Conservation (phyloP, 768 basidiomycete species). For the Mrakia hoshinonis region DNA sequence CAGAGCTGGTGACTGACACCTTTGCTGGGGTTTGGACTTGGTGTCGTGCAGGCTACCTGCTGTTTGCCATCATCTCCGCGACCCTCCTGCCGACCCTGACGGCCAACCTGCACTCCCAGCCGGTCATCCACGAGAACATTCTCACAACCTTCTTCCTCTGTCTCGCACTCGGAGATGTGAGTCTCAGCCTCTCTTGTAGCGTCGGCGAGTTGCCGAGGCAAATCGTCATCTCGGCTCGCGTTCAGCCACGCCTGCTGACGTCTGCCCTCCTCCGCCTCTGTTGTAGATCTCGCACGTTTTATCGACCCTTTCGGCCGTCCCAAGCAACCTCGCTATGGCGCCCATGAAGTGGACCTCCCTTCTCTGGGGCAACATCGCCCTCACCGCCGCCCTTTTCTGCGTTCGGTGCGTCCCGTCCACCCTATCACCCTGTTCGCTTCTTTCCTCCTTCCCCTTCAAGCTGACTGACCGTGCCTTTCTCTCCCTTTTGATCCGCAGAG, state of each 20-base stretch:
- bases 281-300: conserved; percentile 29
- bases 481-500: background rate
- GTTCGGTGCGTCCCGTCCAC: conserved; percentile 29
- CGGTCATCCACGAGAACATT: conserved; percentile 34
- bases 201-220: background rate
- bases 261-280: too few relatives aligned
- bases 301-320: conserved; percentile 36
- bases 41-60: conserved; percentile 34
- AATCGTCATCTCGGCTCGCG: conserved; percentile 31
- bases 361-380: conserved; percentile 37
- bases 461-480: background rate
- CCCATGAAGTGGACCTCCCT: conserved; percentile 35
- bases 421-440: too few relatives aligned
- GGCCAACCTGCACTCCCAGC: conserved; percentile 27
- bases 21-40: background rate
- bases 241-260: too few relatives aligned
- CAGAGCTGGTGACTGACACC: background rate
- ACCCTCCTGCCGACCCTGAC: conserved; percentile 34
- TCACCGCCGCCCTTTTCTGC: conserved; percentile 36
- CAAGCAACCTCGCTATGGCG: conserved; percentile 31
- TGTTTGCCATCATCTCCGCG: conserved; percentile 37
- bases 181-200: background rate
- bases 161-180: conserved; percentile 37
- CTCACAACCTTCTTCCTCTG: conserved; percentile 38
- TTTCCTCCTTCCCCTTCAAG: background rate